Evolutionary conservation across 768 basidiomycete genomes (phyloP).

Genomic region (Mycena haematopus): DNA sequence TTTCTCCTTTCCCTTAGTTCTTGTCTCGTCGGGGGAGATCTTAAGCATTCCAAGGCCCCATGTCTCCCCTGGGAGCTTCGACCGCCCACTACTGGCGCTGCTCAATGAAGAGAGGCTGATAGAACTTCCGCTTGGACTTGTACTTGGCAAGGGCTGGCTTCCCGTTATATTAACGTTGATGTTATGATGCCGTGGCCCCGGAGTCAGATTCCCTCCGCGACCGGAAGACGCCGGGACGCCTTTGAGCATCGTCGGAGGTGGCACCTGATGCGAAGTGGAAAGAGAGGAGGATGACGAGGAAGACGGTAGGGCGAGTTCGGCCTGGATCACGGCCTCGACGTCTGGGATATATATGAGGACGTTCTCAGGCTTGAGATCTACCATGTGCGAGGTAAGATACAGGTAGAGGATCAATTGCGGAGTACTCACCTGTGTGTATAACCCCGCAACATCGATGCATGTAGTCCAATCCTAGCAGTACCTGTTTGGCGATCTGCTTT

Average conservation of each 20-base stretch:
- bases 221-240: conserved; percentile 94
- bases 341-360: conserved; percentile 97
- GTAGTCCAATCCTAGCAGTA: conserved; percentile 94
- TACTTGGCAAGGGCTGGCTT: conserved; percentile 83
- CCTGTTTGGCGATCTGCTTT: conserved; percentile 96
- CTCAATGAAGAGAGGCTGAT: conserved; percentile 42
- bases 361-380: conserved; percentile 97
- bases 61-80: conserved; percentile 61
- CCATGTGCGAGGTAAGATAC: conserved; percentile 18
- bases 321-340: conserved; percentile 89
- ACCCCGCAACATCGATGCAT: conserved; percentile 97
- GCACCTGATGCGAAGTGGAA: conserved; percentile 30
- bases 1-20: conserved; percentile 38
- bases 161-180: conserved; percentile 78
- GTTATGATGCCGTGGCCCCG: conserved; percentile 57
- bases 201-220: conserved; percentile 95
- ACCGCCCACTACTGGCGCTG: conserved; percentile 9
- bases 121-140: conserved; percentile 48
- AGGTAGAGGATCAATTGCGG: not conserved
- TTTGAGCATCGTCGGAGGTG: conserved; percentile 60
- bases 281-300: conserved; percentile 38
- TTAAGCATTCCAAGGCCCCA: conserved; percentile 93
- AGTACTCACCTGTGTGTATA: conserved; percentile 80
- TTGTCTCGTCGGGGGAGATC: conserved; percentile 61
- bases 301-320: conserved; percentile 62